Base-by-base conservation (phyloP, 352 stramenopile species). In the Thalassiosira delicatula region DNA sequence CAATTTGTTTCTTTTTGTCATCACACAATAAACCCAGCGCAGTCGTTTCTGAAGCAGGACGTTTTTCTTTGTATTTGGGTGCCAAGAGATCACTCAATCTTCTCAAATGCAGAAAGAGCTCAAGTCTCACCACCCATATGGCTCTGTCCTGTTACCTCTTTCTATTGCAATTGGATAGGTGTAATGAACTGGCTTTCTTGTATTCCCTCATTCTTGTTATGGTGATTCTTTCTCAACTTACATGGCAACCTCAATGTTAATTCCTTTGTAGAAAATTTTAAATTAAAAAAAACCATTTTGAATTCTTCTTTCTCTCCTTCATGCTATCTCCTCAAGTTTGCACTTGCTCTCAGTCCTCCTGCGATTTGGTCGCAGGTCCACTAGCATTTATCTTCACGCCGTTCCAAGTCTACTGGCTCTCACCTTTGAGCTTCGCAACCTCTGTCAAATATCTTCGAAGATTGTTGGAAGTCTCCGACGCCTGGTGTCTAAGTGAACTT, bases 391-490 rank as follows among this genome's bases (percentile, higher is more conserved):
- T 56, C n/a, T 56, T 12, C 46, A 25, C 19, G 37, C 7, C 7
- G 7, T 46, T 14, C 37, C 14, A 7, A 7, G 19, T 56, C 46
- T 56, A 56, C 8, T n/a, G n/a, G n/a, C n/a, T n/a, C n/a, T n/a
- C n/a, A n/a, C n/a, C n/a, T n/a, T 23, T 56, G 46, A 25, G 25
- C 37, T 46, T 46, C 7, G 37, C 14, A 14, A 56, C 46, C 46
- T 56, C 17, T n/a, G 46, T 56, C 46, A 56, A 56, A 56, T 11
- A 25, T 56, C 46, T 56, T 56, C 46, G 46, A n/a, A 56, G 5
- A 56, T 25, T 56, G 46, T 56, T 56, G 37, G 14, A 46, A 46
- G 37, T 46, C 37, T 46, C 37, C 37, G 14, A 46, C 7, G 37
- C 14, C 37, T n/a, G n/a, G n/a, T n/a, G n/a, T n/a, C n/a, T n/a